Evolutionary conservation across 768 basidiomycete genomes (phyloP), one percentile per base, ranked within the genome.

Genomic region (Termitomyces sp.): DNA sequence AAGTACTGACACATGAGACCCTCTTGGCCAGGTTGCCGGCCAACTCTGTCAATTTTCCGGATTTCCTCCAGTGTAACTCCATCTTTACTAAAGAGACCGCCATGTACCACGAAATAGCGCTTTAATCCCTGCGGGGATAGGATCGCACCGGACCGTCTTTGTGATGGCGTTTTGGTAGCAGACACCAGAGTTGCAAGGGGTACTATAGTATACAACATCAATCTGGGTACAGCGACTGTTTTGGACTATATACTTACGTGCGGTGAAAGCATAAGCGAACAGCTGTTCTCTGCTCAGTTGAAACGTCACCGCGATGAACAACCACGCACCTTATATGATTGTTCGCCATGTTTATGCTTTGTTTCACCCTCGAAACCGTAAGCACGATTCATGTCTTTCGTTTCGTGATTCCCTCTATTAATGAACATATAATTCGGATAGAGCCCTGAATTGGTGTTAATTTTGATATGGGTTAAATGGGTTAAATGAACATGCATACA

Each of bases 281-380:
- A 99, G 81, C 88, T 94, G 55, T 35, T 47, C 19, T 27, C 4
- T 35, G 19, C 21, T 61, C 1, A 51, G 60, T 47, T 48, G 17
- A 54, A 43, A 32, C 25, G 40, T 46, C 50, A 45, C 57, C 46
- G 30, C 37, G 5, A 17, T 25, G 11, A 30, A 46, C 16, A 40
- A 48, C 10, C 16, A 52, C 66, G 51, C 25, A 86, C 91, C 81
- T 94, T 94, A 76, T 95, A 98, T 0, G 92, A 88, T 68, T 94
- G 87, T 66, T 97, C 94, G 28, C 94, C 94, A 63, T 96, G 93
- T 69, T 99, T 98, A 66, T 96, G 89, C 67, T 96, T 96, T 30
- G 86, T 89, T 75, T 99, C 97, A 40, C 95, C 94, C 70, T 96
- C 93, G 65, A 95, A 95, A 1, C 94, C 94, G 69, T 96, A 94